These are phyloP conservation scores for Lepidium aucheri DNA, from an alignment of 345 rosid species.

Conservation along the genomic window DNA sequence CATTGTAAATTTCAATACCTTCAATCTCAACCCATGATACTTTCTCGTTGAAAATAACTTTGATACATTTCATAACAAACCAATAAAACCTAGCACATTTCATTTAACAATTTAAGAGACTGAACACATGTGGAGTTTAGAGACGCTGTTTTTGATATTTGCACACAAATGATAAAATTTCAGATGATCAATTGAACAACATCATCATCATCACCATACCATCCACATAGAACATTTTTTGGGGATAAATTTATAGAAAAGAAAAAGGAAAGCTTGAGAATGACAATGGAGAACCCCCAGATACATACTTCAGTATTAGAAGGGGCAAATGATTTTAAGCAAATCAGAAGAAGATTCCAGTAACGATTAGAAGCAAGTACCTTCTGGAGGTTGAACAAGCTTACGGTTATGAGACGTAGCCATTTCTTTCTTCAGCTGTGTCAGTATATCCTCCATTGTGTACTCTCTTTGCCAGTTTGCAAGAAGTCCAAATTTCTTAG, in stretches of 20 bases:
- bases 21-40: not conserved
- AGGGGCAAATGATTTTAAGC: conserved; percentile 10
- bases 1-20: not conserved
- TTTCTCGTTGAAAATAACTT: not conserved
- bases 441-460: conserved; percentile 70
- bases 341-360: conserved; percentile 7
- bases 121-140: conserved; percentile 4
- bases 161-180: conserved; percentile 29
- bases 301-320: conserved; percentile 8
- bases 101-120: not conserved
- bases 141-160: conserved; percentile 21
- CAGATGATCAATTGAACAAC: conserved; percentile 26
- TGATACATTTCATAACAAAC: not conserved
- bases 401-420: conserved; percentile 61
- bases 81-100: not conserved
- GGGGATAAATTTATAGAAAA: not conserved
- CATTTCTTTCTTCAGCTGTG: conserved; percentile 78
- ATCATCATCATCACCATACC: conserved; percentile 24
- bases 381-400: conserved; percentile 84
- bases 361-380: conserved; percentile 62
- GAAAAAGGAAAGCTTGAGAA: not conserved
- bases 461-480: conserved; percentile 74
- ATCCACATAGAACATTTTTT: conserved; percentile 20
- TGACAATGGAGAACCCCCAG: conserved; percentile 20
- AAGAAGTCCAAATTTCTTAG: conserved; percentile 63